Evolutionary conservation across 371 early-diverging fungal species (phyloP), one percentile per base, ranked within the genome.

Genomic region (Rhizopus arrhizus): DNA sequence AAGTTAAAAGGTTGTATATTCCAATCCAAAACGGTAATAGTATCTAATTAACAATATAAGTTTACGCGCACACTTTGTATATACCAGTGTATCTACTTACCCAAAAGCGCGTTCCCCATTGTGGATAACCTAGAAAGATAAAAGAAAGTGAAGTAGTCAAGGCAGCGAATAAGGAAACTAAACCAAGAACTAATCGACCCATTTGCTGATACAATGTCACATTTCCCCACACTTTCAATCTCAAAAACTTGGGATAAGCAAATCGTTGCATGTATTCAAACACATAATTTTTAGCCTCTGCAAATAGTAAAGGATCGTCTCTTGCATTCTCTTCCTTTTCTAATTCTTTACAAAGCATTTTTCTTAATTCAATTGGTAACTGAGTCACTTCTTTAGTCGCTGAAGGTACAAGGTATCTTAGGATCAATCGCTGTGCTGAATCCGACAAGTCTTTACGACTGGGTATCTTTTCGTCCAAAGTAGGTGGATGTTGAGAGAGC

Each of bases 191-290:
- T 12, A 82, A 57, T 28, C 89, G 68, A 33, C 79, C 62, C 43
- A 84, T 42, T 32, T 83, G 82, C 31, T 88, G 86, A 53, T 71
- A 64, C 16, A 77, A 62, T 2, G 78, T 81, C 38, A 87, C 68
- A 57, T 88, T 88, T 3, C 85, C 82, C 68, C 80, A 84, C 0
- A 82, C 83, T 34, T 85, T 82, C 13, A 84, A 64, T 38, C 78
- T 62, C 12, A 88, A 47, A 58, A 88, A 88, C 51, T 83, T 73
- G 12, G 87, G 86, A 59, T 82, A 88, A 15, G 80, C 78, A 28
- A 74, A 70, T 29, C 71, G 65, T 52, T 82, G 78, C 85, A 88
- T 87, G 3, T 73, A 74, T 16, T 81, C 78, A 69, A 81, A 81
- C n/a, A 81, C 61, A 59, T 81, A 80, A 11, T 83, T 70, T 38